Evolutionary conservation across 2,329 filamentous ascomycete genomes (phyloP), one percentile per base, ranked within the genome.

Genomic region (Microsporum canis): DNA sequence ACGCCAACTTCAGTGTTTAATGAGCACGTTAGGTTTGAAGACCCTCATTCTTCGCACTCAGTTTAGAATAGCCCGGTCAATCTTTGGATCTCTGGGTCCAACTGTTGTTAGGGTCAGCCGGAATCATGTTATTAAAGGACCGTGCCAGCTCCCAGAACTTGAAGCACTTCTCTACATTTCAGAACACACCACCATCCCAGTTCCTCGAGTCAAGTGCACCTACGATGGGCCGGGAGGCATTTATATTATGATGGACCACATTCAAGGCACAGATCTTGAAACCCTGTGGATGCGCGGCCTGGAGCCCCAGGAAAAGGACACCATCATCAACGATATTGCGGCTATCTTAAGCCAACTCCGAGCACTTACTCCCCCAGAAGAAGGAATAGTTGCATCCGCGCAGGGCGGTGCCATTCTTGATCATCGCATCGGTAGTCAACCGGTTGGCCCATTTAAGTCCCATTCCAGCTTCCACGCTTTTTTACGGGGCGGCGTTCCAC

Each of bases 391-490:
- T 56, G 53, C 62, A 57, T 63, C 60, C 10, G 49, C 62, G 12
- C 57, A 60, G 17, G 60, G 62, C 31, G 58, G 60, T 10, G 53
- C 60, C 38, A 61, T 64, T 64, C 62, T 64, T 57, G 62, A 64
- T 59, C 62, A 62, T 45, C 60, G 58, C 33, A 64, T 64, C 47
- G 60, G 62, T 2, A 62, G 62, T 59, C 62, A 62, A 29, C 60
- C 60, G 23, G 62, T 64, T 17, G 60, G 62, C 5, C 62, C 60
- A 38, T 62, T 64, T 57, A 36, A 64, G 38, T 64, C 60, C 0
- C 62, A 64, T 62, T 10, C 45, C 60, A 62, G 53, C 45, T 64
- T 62, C n/a, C 62, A 64, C 29, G 60, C 62, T n/a, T 63, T 62
- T 59, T 60, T 63, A 57, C 62, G 60, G 17, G 60, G 60, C 53